A percentile compares a stretch with the other conserved stretches of the same genome.
phyloP scores from a whole-genome alignment of 2,329 filamentous ascomycete genomes.

The Thelonectria olida region DNA sequence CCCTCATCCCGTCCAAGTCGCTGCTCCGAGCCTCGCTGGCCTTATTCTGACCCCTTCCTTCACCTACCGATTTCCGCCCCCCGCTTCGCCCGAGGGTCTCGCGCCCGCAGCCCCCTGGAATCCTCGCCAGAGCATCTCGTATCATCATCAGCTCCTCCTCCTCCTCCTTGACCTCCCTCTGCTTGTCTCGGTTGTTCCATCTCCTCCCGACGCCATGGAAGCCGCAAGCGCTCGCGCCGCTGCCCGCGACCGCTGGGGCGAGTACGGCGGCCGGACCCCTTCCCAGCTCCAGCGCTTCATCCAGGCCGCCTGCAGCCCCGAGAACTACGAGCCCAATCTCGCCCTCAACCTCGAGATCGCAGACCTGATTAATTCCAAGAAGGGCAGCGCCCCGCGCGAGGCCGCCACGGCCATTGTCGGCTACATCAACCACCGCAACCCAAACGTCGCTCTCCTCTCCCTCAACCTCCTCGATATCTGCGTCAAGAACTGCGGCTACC shows the following conservation, averaged over 20 bases:
- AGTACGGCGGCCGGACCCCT: conserved; percentile 77
- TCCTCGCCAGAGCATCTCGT: not conserved
- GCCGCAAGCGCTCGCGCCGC: conserved; percentile 95
- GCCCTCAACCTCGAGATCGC: conserved; percentile 95
- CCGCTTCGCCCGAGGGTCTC: not conserved
- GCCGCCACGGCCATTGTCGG: conserved; percentile 92
- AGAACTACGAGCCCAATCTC: conserved; percentile 98
- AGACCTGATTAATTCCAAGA: conserved; percentile 97
- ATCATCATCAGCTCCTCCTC: not conserved
- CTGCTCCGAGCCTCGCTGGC: conserved; percentile 3
- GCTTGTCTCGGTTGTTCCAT: not conserved
- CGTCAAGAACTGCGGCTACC: conserved; percentile 99
- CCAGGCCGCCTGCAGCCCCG: conserved; percentile 93
- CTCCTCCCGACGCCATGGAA: conserved; percentile 71
- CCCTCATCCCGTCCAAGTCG: conserved; percentile 5
- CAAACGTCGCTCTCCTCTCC: conserved; percentile 91
- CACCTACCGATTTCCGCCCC: not conserved
- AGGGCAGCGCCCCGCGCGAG: conserved; percentile 94
- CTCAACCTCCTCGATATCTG: conserved; percentile 96
- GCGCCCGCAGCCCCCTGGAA: not conserved
- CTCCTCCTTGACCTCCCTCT: not conserved
- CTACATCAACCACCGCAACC: conserved; percentile 96
- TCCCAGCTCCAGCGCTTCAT: conserved; percentile 96
- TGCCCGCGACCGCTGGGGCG: conserved; percentile 91
- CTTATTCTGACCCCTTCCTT: conserved; percentile 1